phyloP scores from a whole-genome alignment of 2,329 filamentous ascomycete genomes.

The Venturia nashicola region DNA sequence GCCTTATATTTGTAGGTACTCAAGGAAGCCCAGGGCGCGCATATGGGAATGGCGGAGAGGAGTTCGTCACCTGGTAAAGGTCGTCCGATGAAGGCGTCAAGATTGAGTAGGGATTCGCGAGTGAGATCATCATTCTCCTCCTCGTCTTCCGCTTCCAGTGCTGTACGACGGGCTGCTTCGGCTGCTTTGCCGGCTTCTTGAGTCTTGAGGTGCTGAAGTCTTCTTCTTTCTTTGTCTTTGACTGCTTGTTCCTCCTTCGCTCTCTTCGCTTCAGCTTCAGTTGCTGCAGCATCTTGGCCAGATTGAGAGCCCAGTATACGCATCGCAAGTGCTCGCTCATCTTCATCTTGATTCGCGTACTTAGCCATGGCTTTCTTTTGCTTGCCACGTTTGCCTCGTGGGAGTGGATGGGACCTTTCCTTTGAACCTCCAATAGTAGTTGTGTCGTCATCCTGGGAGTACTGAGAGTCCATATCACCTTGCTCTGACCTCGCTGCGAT shows the following conservation, averaged over 20 bases:
- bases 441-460: slow-evolving; percentile 22
- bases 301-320: slow-evolving; percentile 68
- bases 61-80: slow-evolving; percentile 76
- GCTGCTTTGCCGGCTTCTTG: slow-evolving; percentile 65
- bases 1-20: slow-evolving; percentile 80
- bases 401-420: slow-evolving; percentile 18
- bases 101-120: slow-evolving; percentile 36
- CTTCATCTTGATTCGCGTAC: slow-evolving; percentile 90
- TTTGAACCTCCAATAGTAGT: slow-evolving; percentile 13
- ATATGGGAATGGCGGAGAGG: slow-evolving; percentile 49
- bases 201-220: slow-evolving; percentile 66
- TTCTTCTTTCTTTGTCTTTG: slow-evolving; percentile 60
- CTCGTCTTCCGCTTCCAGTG: slow-evolving; percentile 31
- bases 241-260: slow-evolving; percentile 62
- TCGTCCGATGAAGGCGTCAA: slow-evolving; percentile 65
- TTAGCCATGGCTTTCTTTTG: slow-evolving; percentile 79
- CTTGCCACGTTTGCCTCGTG: slow-evolving; percentile 67
- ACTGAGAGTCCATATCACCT: not conserved
- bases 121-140: slow-evolving; percentile 47
- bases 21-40: slow-evolving; percentile 51
- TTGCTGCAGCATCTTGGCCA: slow-evolving; percentile 55
- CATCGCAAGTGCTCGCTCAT: slow-evolving; percentile 76
- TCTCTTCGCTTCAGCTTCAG: slow-evolving; percentile 42
- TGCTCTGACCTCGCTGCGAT: not conserved
- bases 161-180: slow-evolving; percentile 48